Evolutionary conservation across 129 eudicot genomes (phyloP).

Genomic region (Pittosporum tobira): DNA sequence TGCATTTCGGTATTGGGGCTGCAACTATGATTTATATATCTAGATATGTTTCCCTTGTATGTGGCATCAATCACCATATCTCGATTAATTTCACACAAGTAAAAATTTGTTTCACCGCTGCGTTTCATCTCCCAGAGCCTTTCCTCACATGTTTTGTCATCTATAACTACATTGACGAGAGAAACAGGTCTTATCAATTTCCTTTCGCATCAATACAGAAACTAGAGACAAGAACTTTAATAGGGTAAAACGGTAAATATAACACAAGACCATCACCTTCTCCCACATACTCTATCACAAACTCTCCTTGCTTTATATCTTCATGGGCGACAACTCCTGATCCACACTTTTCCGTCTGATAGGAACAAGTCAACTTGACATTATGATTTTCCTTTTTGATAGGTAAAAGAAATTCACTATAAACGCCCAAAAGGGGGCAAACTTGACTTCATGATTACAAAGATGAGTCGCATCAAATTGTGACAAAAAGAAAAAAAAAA

Average conservation of each 20-base stretch:
- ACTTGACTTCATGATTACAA: no score
- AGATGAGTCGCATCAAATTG: not conserved
- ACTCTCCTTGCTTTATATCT: slow-evolving; percentile 81
- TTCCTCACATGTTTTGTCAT: slow-evolving; percentile 91
- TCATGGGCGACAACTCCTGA: slow-evolving; percentile 93
- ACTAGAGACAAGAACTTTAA: not conserved
- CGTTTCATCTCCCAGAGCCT: slow-evolving; percentile 95
- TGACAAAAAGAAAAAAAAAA: not conserved
- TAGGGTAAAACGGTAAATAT: not conserved
- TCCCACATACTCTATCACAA: slow-evolving; percentile 95
- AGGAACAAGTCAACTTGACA: slow-evolving; percentile 18
- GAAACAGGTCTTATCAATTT: not conserved
- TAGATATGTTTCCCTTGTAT: slow-evolving; percentile 87
- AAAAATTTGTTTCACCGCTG: slow-evolving; percentile 87
- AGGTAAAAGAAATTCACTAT: no score
- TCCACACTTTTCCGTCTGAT: slow-evolving; percentile 97
- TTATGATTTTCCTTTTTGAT: no score
- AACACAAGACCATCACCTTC: slow-evolving; percentile 50
- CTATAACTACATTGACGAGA: slow-evolving; percentile 63
- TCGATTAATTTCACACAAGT: slow-evolving; percentile 92
- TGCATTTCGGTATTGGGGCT: slow-evolving; percentile 99
- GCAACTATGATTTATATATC: slow-evolving; percentile 98
- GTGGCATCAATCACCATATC: slow-evolving; percentile 99
- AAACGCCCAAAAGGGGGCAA: no score
- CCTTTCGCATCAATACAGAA: not conserved